These are phyloP conservation scores for Prorocentrum cordatum DNA, from an alignment of 169 alveolate species.

Conservation along the genomic window DNA sequence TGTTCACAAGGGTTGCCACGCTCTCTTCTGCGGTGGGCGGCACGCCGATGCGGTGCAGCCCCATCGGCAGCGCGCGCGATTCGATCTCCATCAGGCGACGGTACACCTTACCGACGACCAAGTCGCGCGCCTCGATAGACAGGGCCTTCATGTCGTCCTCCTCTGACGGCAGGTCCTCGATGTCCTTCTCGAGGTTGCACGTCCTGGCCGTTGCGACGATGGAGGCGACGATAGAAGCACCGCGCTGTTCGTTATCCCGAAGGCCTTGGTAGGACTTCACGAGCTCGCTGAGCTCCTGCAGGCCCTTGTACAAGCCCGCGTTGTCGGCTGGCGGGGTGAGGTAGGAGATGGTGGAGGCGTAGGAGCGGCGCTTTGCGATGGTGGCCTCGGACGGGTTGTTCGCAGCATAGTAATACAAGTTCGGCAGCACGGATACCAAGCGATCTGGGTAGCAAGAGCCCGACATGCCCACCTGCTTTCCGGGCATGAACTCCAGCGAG, in stretches of 20 bases:
- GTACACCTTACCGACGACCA: slow-evolving; percentile 66
- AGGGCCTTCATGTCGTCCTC: slow-evolving; percentile 38
- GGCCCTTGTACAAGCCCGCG: slow-evolving; percentile 71
- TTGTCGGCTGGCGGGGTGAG: slow-evolving; percentile 70
- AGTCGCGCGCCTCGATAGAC: slow-evolving; percentile 44
- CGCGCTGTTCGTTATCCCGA: slow-evolving; percentile 68
- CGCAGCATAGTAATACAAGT: slow-evolving; percentile 69
- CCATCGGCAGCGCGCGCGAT: slow-evolving; percentile 45
- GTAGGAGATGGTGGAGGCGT: slow-evolving; percentile 67
- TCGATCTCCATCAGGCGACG: slow-evolving; percentile 68
- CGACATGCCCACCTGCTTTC: slow-evolving; percentile 69
- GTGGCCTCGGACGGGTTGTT: slow-evolving; percentile 71
- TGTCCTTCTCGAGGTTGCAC: slow-evolving; percentile 71
- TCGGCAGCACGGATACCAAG: slow-evolving; percentile 41
- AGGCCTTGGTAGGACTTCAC: slow-evolving; percentile 71
- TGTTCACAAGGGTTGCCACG: slow-evolving; percentile 51
- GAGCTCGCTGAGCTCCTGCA: slow-evolving; percentile 59
- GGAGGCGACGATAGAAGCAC: slow-evolving; percentile 57
- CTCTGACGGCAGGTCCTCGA: neutral
- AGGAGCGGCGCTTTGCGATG: slow-evolving; percentile 69
- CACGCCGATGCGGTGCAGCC: slow-evolving; percentile 62
- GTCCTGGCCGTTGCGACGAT: slow-evolving; percentile 63
- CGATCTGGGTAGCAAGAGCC: slow-evolving; percentile 70
- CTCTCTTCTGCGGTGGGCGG: slow-evolving; percentile 69
- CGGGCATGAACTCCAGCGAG: slow-evolving; percentile 71